Evolutionary conservation across 2,329 filamentous ascomycete genomes (phyloP).

Genomic region (Sclerotinia spermophila): DNA sequence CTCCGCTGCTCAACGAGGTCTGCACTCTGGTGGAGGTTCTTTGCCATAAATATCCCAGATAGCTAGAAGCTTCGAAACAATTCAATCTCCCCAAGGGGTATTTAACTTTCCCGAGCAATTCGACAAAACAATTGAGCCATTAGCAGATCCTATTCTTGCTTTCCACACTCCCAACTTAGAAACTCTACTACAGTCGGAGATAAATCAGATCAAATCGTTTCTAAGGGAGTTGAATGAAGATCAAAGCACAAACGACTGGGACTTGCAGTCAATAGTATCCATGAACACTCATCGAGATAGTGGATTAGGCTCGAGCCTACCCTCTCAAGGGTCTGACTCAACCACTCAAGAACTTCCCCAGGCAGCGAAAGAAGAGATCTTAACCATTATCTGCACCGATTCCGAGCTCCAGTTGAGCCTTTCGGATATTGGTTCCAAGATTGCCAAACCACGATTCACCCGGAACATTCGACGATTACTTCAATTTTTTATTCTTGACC

Average conservation of each 20-base stretch:
- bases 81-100: too few relatives aligned
- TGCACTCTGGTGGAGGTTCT: too few relatives aligned
- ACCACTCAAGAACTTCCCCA: neutral
- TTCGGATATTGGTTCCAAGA: neutral
- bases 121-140: too few relatives aligned
- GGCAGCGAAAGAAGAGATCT: neutral
- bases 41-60: too few relatives aligned
- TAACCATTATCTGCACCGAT: neutral
- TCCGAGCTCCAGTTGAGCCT: neutral
- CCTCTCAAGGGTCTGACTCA: neutral
- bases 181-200: too few relatives aligned
- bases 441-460: neutral
- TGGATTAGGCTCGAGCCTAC: neutral
- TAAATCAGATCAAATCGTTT: constrained; percentile 22
- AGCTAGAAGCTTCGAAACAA: too few relatives aligned
- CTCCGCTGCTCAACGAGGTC: too few relatives aligned
- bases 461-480: neutral
- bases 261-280: neutral
- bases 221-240: too few relatives aligned
- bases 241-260: neutral
- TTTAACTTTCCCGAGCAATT: too few relatives aligned
- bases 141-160: too few relatives aligned
- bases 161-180: too few relatives aligned
- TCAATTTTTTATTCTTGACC: neutral
- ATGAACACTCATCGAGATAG: neutral